Conservation (phyloP, 108 stramenopile genomes). For the Fragilariopsis cylindrus region DNA sequence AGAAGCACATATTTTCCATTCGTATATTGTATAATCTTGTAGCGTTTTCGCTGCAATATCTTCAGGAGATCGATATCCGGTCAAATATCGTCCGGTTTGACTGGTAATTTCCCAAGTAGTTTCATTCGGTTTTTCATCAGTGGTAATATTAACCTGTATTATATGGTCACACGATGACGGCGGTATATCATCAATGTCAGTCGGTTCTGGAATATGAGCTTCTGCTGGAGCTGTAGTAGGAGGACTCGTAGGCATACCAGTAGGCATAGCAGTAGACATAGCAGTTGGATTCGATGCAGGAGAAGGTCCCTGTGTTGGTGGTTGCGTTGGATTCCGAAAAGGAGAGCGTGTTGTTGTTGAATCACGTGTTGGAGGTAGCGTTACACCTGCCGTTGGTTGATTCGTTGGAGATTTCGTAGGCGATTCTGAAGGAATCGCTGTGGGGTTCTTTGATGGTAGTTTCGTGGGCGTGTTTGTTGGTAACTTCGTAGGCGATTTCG, state of each 20-base stretch:
- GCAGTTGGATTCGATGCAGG: background rate
- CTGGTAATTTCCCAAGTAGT: background rate
- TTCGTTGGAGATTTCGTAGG: background rate
- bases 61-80: background rate
- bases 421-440: background rate
- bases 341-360: background rate
- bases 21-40: background rate
- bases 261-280: background rate
- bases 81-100: background rate
- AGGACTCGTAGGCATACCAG: background rate
- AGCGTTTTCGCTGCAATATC: background rate
- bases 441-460: background rate
- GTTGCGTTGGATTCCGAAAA: background rate
- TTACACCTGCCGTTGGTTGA: background rate
- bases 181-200: background rate
- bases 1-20: background rate
- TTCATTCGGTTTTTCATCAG: background rate
- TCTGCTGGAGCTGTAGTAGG: background rate
- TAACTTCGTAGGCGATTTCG: background rate
- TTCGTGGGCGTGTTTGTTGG: slow-evolving; percentile 1
- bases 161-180: background rate
- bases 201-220: background rate
- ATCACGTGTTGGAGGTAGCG: background rate
- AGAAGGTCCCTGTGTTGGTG: background rate
- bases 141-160: background rate